Evolutionary conservation across 2,329 filamentous ascomycete genomes (phyloP).

Genomic region (Clarireedia homoeocarpa): DNA sequence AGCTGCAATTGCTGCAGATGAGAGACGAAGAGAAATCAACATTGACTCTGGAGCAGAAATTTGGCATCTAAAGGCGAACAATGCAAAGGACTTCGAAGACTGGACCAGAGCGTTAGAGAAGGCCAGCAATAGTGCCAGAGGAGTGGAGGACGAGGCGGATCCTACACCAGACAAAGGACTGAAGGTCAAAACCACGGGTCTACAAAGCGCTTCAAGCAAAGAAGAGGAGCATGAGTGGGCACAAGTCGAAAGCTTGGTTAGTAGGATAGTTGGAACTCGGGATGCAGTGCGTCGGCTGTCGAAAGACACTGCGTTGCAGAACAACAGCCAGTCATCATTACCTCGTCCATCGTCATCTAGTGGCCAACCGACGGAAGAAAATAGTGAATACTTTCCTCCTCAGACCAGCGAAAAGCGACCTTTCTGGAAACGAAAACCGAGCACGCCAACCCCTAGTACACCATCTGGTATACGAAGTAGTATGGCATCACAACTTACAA

Average conservation of each 20-base stretch:
- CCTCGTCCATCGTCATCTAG: constrained; percentile 28
- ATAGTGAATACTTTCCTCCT: constrained; percentile 47
- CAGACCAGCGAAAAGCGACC: constrained; percentile 52
- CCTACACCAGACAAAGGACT: constrained; percentile 24
- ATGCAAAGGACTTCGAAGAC: constrained; percentile 74
- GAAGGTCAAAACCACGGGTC: constrained; percentile 28
- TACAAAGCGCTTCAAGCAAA: constrained; percentile 22
- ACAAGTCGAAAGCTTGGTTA: constrained; percentile 77
- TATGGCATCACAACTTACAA: constrained; percentile 24
- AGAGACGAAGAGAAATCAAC: constrained; percentile 81
- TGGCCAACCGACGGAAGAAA: constrained; percentile 36
- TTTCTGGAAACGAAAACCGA: constrained; percentile 91
- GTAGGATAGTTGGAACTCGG: constrained; percentile 76
- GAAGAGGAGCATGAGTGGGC: constrained; percentile 79
- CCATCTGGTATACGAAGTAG: constrained; percentile 21
- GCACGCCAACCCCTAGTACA: constrained; percentile 23
- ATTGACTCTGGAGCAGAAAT: constrained; percentile 96
- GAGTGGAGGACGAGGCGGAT: constrained; percentile 35
- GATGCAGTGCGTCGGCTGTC: constrained; percentile 83
- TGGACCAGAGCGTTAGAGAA: constrained; percentile 84
- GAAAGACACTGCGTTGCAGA: constrained; percentile 63
- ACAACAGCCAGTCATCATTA: constrained; percentile 12
- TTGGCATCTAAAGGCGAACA: constrained; percentile 85
- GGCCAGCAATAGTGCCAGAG: constrained; percentile 60
- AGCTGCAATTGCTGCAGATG: constrained; percentile 84